These are phyloP conservation scores for Catharanthus roseus DNA, from an alignment of 257 asterid species.

Conservation along the genomic window DNA sequence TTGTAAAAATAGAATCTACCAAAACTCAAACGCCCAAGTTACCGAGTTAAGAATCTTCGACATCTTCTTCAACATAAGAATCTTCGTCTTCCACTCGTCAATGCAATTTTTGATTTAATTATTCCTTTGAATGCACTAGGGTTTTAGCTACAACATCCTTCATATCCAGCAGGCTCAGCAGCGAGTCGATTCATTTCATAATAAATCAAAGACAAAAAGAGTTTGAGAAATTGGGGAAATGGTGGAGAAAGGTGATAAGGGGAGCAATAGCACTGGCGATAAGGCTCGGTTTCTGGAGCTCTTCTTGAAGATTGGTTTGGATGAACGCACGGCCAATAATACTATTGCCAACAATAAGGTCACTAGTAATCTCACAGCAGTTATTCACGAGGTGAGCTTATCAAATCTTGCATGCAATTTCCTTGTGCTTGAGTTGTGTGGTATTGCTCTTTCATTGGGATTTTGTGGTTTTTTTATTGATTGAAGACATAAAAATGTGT, in stretches of 20 bases:
- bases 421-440: background rate
- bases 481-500: no score
- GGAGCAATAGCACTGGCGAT: constrained; percentile 1
- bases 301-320: constrained; percentile 41
- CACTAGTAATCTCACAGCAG: constrained; percentile 36
- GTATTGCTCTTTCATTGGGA: background rate
- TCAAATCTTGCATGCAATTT: constrained; percentile 4
- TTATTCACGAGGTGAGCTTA: constrained; percentile 38
- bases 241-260: constrained; percentile 17
- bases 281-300: constrained; percentile 24
- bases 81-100: no score
- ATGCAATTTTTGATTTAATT: background rate
- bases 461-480: background rate
- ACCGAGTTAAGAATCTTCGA: no score
- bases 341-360: constrained; percentile 43
- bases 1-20: no score
- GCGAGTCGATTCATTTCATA: background rate
- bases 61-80: no score
- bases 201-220: background rate
- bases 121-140: constrained; percentile 5
- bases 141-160: background rate
- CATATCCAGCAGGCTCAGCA: background rate
- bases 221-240: constrained; percentile 4
- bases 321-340: constrained; percentile 43
- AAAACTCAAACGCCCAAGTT: no score